Percentiles rank a stretch among this genome's conserved stretches.
These are phyloP conservation scores for Friedmanniomyces endolithicus DNA, from an alignment of 495 filamentous ascomycete species.

Conservation along the genomic window DNA sequence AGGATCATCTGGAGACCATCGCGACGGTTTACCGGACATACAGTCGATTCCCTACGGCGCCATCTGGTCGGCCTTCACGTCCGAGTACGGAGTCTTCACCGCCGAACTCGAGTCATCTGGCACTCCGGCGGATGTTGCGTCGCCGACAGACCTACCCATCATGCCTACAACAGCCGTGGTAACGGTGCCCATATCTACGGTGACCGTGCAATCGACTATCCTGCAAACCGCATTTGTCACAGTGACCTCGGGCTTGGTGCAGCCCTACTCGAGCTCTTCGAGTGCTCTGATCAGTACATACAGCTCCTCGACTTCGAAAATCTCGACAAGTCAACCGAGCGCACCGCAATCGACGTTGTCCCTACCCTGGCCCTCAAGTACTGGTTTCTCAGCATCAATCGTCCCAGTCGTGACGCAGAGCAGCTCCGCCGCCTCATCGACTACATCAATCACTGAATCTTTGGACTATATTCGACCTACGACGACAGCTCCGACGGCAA, in stretches of 20 bases:
- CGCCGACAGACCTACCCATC: neutral
- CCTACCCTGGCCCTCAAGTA: neutral
- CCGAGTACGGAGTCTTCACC: neutral
- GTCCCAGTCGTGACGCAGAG: neutral
- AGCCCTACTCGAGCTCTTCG: neutral
- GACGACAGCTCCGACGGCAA: too few species aligned
- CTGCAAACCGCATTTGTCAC: constrained; percentile 3
- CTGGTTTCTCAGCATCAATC: neutral
- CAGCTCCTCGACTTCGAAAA: neutral
- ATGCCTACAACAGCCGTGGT: neutral
- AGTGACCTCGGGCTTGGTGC: neutral
- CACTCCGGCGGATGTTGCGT: neutral
- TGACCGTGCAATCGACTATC: constrained; percentile 3
- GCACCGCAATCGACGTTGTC: neutral
- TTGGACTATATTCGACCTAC: too few species aligned
- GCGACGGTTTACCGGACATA: neutral
- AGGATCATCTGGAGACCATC: neutral
- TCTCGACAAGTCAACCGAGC: neutral
- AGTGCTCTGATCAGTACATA: neutral
- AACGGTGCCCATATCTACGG: neutral
- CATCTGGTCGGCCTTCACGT: constrained; percentile 9
- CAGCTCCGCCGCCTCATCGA: neutral
- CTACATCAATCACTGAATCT: neutral
- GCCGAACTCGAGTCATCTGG: neutral
- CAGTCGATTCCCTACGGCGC: neutral